Conservation (phyloP, 139 green algal genomes). For the Chlorella ohadii region DNA sequence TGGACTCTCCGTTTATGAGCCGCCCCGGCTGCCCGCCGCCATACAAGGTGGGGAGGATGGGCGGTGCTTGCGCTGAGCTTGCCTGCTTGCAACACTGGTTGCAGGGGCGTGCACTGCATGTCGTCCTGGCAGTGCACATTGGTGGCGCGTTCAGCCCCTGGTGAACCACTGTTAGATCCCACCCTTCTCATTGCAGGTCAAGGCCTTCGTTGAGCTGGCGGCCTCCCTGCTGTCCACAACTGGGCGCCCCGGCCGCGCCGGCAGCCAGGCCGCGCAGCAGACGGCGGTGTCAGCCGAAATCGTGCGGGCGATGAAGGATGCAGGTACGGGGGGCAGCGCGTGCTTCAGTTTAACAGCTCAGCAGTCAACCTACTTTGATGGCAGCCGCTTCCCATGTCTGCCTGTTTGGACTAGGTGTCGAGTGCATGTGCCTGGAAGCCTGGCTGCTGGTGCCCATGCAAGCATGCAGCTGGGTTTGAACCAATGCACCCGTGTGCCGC, state of each 20-base stretch:
- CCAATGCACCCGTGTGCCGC: too few relatives aligned
- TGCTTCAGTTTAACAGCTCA: neutral
- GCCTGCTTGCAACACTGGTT: too few relatives aligned
- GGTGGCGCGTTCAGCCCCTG: too few relatives aligned
- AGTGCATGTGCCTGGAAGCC: too few relatives aligned
- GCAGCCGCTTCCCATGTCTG: too few relatives aligned
- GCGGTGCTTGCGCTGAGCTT: too few relatives aligned
- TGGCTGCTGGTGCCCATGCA: too few relatives aligned
- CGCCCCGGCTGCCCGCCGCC: constrained; percentile 50
- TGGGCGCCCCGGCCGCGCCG: neutral
- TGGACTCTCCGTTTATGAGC: constrained; percentile 41
- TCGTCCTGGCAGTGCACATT: too few relatives aligned
- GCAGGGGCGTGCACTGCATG: too few relatives aligned
- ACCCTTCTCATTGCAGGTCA: constrained; percentile 39
- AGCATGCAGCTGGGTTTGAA: too few relatives aligned
- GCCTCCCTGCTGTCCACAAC: constrained; percentile 58
- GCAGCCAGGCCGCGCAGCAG: neutral
- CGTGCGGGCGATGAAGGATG: constrained; percentile 77
- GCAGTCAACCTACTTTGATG: too few relatives aligned
- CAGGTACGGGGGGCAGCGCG: constrained; percentile 32
- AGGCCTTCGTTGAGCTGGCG: constrained; percentile 68
- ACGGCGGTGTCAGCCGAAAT: constrained; percentile 69
- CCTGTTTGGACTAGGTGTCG: too few relatives aligned
- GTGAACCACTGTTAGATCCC: neutral
- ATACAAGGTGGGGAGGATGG: constrained; percentile 43